A percentile compares a stretch with the other conserved stretches of the same genome.
Evolutionary conservation across 2,329 filamentous ascomycete genomes (phyloP).

Genomic region (Aspergillus felis): DNA sequence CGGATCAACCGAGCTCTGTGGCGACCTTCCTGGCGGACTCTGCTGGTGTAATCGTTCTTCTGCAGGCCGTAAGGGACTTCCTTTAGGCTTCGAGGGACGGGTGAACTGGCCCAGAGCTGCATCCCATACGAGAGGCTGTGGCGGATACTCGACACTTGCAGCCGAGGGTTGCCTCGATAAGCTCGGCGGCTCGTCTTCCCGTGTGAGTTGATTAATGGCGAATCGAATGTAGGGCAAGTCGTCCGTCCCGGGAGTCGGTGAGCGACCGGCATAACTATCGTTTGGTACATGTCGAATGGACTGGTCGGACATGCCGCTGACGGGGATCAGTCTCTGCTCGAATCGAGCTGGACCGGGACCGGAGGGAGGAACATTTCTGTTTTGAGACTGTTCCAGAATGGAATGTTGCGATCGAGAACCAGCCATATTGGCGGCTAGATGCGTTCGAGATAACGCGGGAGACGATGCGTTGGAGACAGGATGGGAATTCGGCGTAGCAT

Average conservation of each 20-base stretch:
- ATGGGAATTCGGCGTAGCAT: conserved; percentile 43
- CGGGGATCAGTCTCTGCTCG: conserved; percentile 17
- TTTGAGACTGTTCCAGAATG: conserved; percentile 2
- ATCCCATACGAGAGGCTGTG: conserved; percentile 48
- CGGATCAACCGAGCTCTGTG: conserved; percentile 22
- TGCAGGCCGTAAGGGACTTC: conserved; percentile 26
- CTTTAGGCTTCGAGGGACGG: conserved; percentile 27
- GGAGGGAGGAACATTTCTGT: conserved; percentile 14
- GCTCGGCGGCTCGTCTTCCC: conserved; percentile 61
- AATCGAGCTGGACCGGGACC: conserved; percentile 26
- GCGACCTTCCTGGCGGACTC: conserved; percentile 7
- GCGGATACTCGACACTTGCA: conserved; percentile 44
- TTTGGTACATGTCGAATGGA: conserved; percentile 22
- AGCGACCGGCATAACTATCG: conserved; percentile 33
- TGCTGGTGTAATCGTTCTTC: conserved; percentile 5
- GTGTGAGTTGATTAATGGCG: conserved; percentile 80
- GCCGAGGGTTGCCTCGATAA: conserved; percentile 50
- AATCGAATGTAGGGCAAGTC: conserved; percentile 86
- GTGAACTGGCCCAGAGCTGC: conserved; percentile 44
- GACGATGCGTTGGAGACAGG: conserved; percentile 28
- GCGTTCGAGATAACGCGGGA: conserved; percentile 23
- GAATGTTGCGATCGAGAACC: conserved; percentile 10
- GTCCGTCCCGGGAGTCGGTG: conserved; percentile 71
- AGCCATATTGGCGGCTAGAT: conserved; percentile 19
- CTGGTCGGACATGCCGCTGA: conserved; percentile 22